phyloP scores from a whole-genome alignment of 331 rosid species.

The Arachis monticola region DNA sequence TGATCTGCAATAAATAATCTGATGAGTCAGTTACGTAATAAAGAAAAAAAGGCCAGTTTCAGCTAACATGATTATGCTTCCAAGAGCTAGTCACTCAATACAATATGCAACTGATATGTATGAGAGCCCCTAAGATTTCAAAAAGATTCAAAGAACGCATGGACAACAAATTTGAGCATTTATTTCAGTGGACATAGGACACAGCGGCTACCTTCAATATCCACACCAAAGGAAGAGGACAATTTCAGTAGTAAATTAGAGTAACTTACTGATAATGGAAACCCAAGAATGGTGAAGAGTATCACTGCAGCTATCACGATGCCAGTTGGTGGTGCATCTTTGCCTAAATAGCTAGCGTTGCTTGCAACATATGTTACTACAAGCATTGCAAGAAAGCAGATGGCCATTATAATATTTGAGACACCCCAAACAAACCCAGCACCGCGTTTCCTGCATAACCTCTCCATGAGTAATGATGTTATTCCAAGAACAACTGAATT shows the following conservation, averaged over 20 bases:
- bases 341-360: constrained; percentile 51
- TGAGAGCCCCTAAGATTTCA: constrained; percentile 1
- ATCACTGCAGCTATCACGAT: constrained; percentile 73
- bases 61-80: constrained; percentile 11
- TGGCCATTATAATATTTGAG: constrained; percentile 76
- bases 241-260: constrained; percentile 38
- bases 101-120: constrained; percentile 13
- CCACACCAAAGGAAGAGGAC: constrained; percentile 31
- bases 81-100: constrained; percentile 15
- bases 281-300: constrained; percentile 73
- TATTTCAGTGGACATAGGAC: constrained; percentile 17
- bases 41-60: constrained; percentile 21
- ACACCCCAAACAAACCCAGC: constrained; percentile 95
- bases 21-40: constrained; percentile 28
- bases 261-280: constrained; percentile 72
- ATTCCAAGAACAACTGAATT: constrained; percentile 92
- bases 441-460: constrained; percentile 88
- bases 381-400: constrained; percentile 77
- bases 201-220: background rate
- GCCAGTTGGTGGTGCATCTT: constrained; percentile 72
- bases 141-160: constrained; percentile 1
- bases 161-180: constrained; percentile 4
- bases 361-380: constrained; percentile 75
- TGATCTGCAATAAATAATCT: constrained; percentile 62
- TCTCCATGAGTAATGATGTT: constrained; percentile 90